Conservation (phyloP, 2,329 filamentous ascomycete genomes). For the Cladosporium phlei region DNA sequence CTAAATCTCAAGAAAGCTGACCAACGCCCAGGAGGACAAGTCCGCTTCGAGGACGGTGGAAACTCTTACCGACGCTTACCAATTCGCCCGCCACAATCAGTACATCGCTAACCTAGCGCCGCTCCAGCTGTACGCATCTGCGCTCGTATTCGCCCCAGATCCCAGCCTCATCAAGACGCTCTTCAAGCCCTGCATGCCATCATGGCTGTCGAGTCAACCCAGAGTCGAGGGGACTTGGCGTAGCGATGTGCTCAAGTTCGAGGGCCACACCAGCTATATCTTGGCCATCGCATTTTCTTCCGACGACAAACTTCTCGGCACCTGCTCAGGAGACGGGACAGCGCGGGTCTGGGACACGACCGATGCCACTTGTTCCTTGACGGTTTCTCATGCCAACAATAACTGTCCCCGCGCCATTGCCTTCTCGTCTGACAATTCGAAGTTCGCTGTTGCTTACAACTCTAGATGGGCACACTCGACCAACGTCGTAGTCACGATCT, state of each 20-base stretch:
- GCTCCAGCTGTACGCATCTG: neutral
- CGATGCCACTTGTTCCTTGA: neutral
- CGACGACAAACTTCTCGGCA: neutral
- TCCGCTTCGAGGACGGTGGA: too few relatives aligned
- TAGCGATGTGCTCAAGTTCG: neutral
- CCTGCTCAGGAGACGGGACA: neutral
- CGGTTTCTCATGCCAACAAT: neutral
- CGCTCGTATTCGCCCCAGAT: neutral
- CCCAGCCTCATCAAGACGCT: neutral
- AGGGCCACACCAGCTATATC: conserved; percentile 1
- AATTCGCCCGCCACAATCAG: neutral
- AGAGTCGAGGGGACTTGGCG: neutral
- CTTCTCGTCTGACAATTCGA: neutral
- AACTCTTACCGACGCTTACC: neutral
- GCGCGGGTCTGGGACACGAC: neutral
- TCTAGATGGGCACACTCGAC: too few relatives aligned
- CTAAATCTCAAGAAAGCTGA: neutral
- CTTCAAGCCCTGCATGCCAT: neutral
- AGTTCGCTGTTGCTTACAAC: neutral
- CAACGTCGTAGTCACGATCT: too few relatives aligned
- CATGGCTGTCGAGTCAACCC: neutral
- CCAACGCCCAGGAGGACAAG: neutral
- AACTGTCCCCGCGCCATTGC: neutral
- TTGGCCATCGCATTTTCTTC: too few relatives aligned
- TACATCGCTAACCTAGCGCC: neutral